A percentile compares a stretch with the other conserved stretches of the same genome.
Evolutionary conservation across 2,329 filamentous ascomycete species (phyloP).

Genomic region (Juglanconis sp.): DNA sequence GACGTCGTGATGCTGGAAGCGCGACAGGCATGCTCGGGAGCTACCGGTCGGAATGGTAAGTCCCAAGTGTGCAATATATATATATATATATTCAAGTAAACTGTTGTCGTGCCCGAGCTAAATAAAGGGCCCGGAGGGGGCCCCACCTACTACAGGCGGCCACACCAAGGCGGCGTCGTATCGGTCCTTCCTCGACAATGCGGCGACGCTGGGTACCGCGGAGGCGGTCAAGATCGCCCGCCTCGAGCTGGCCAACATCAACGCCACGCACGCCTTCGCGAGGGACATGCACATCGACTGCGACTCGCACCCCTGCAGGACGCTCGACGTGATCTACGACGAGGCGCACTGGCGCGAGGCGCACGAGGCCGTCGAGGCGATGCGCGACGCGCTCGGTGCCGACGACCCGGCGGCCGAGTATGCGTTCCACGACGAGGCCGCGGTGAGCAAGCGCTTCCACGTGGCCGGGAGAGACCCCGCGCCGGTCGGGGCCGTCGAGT

Average conservation of each 20-base stretch:
- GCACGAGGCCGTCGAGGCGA: slow-evolving; percentile 37
- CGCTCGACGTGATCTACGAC: slow-evolving; percentile 58
- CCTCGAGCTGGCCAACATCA: slow-evolving; percentile 52
- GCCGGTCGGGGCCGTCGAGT: slow-evolving; percentile 46
- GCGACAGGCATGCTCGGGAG: slow-evolving; percentile 62
- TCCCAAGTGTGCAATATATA: not conserved
- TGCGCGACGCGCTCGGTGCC: slow-evolving; percentile 40
- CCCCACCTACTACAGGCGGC: slow-evolving; percentile 27
- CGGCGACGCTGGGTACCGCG: slow-evolving; percentile 39
- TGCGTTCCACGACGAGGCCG: slow-evolving; percentile 28
- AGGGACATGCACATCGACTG: slow-evolving; percentile 43
- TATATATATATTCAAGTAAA: too few relatives aligned
- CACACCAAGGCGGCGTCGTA: slow-evolving; percentile 43
- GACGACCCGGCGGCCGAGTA: slow-evolving; percentile 42
- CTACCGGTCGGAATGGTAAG: slow-evolving; percentile 57
- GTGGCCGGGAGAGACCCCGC: slow-evolving; percentile 24
- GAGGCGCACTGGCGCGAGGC: slow-evolving; percentile 36
- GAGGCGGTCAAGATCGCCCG: slow-evolving; percentile 49
- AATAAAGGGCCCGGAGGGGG: not conserved
- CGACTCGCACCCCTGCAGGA: slow-evolving; percentile 49
- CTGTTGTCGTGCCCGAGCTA: not conserved
- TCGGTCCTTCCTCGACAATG: slow-evolving; percentile 48
- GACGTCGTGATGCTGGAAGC: slow-evolving; percentile 63
- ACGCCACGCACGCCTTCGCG: slow-evolving; percentile 53
- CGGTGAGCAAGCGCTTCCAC: slow-evolving; percentile 6